Percentiles rank a stretch among this genome's conserved stretches.
Conservation (phyloP, 331 rosid genomes). For the Acacia concinna region DNA sequence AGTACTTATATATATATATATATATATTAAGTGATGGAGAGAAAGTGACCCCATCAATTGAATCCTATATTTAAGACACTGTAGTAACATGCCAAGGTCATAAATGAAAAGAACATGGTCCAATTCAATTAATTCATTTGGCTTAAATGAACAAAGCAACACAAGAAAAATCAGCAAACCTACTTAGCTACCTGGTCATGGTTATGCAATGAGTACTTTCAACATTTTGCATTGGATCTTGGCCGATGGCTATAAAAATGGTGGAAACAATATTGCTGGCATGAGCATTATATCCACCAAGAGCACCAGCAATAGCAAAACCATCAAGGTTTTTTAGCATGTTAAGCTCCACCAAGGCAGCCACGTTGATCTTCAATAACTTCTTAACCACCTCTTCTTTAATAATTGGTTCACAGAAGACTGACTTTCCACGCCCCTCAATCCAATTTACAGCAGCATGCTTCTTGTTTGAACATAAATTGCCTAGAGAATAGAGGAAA, state of each 20-base stretch:
- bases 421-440: constrained; percentile 93
- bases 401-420: constrained; percentile 80
- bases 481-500: constrained; percentile 48
- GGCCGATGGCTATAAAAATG: constrained; percentile 77
- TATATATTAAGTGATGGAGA: no score
- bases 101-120: no score
- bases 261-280: constrained; percentile 88
- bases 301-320: constrained; percentile 81
- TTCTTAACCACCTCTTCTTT: constrained; percentile 75
- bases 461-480: constrained; percentile 87
- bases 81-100: no score
- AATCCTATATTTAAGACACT: no score
- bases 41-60: no score
- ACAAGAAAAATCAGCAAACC: constrained; percentile 5
- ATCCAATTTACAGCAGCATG: constrained; percentile 92
- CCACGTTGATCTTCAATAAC: constrained; percentile 73
- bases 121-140: constrained; percentile 9
- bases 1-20: no score
- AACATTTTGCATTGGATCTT: constrained; percentile 85
- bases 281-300: constrained; percentile 90
- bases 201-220: constrained; percentile 93
- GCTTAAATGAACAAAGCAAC: constrained; percentile 6
- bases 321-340: constrained; percentile 89
- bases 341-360: constrained; percentile 79
- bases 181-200: constrained; percentile 40